A percentile compares a stretch with the other conserved stretches of the same genome.
Evolutionary conservation across 148 eudicot genomes (phyloP).

Genomic region (Vaccinium macrocarpon): DNA sequence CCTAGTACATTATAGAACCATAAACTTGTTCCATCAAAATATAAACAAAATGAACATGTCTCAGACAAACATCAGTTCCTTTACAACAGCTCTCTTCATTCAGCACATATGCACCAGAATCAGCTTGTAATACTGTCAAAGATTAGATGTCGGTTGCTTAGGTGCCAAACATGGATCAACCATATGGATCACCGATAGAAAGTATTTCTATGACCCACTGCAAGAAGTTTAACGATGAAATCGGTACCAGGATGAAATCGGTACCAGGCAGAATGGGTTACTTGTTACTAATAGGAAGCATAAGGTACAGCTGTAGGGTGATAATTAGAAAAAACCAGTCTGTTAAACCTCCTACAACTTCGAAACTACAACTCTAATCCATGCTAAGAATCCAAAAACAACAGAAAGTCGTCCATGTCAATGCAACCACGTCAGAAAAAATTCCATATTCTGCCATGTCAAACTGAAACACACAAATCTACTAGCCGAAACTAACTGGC

Average conservation of each 20-base stretch:
- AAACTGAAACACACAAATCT: not conserved
- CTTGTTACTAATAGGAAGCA: not conserved
- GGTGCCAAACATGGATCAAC: not conserved
- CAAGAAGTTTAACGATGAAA: not conserved
- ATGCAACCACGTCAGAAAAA: not conserved
- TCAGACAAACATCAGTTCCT: not conserved
- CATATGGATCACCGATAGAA: not conserved
- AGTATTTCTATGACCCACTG: not conserved
- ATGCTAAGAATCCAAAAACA: conserved; percentile 1
- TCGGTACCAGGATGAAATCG: not conserved
- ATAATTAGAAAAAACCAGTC: not conserved
- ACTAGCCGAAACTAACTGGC: not conserved
- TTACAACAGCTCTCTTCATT: not conserved
- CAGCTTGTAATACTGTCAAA: not conserved
- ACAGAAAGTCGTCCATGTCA: not conserved
- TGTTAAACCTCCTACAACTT: not conserved
- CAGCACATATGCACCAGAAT: not conserved
- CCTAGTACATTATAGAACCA: not conserved
- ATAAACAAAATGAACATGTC: not conserved
- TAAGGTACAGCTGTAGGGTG: not conserved
- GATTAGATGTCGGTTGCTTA: not conserved
- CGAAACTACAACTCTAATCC: not conserved
- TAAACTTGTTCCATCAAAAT: not conserved
- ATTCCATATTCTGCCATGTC: not conserved
- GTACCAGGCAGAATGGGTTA: not conserved